Evolutionary conservation across 192 early-diverging fungal species (phyloP).

Genomic region (Borealophlyctis nickersoniae): DNA sequence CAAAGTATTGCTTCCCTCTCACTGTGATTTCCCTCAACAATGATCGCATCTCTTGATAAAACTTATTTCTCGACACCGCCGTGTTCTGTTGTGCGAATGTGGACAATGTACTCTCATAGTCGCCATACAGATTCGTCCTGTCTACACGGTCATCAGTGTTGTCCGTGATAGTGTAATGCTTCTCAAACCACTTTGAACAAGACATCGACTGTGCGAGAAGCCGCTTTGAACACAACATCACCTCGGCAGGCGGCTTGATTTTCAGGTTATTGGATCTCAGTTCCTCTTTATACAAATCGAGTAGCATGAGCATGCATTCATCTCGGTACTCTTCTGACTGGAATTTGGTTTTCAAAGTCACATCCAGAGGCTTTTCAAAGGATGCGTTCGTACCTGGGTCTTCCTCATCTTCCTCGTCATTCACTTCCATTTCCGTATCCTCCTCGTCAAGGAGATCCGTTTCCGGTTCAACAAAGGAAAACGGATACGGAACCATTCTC

Average conservation of each 20-base stretch:
- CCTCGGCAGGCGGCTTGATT: conserved; percentile 3
- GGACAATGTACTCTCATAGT: background rate
- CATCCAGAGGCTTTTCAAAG: background rate
- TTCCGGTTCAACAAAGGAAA: background rate
- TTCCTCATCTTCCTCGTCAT: background rate
- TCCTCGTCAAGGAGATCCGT: no score
- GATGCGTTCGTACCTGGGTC: background rate
- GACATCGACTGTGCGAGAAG: background rate
- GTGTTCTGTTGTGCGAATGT: no score
- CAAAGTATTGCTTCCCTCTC: background rate
- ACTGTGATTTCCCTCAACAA: background rate
- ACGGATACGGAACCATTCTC: conserved; percentile 1
- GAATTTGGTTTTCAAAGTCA: conserved; percentile 5
- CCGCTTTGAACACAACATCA: background rate
- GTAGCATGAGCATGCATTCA: conserved; percentile 11
- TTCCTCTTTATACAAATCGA: conserved; percentile 1
- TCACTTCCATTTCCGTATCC: background rate
- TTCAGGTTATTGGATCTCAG: background rate
- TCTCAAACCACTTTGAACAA: conserved; percentile 14
- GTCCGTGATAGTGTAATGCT: conserved; percentile 2
- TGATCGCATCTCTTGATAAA: background rate
- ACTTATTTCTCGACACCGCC: background rate
- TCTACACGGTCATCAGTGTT: conserved; percentile 5
- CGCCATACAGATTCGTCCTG: conserved; percentile 1
- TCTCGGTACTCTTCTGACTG: conserved; percentile 1